These are phyloP conservation scores for Yarrowia osloensis DNA, from an alignment of 805 yeast genomes.

Conservation along the genomic window DNA sequence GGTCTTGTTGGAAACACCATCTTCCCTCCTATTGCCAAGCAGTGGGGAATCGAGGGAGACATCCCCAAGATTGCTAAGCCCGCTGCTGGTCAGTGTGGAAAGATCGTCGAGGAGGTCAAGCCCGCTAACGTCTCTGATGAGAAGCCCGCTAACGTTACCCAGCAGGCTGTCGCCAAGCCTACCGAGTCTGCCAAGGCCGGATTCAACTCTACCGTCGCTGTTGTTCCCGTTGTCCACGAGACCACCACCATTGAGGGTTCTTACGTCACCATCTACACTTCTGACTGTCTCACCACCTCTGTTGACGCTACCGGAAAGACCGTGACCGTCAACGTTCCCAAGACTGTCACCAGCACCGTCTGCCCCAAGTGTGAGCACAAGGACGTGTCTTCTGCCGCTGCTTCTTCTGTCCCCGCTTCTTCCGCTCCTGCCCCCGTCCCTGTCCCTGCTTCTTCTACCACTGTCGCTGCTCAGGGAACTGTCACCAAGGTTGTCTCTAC, in stretches of 20 bases:
- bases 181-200: not conserved
- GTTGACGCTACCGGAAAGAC: not conserved
- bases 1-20: constrained; percentile 15
- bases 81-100: constrained; percentile 3
- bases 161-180: not conserved
- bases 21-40: constrained; percentile 18
- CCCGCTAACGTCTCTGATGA: not conserved
- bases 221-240: not conserved
- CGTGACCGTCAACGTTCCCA: not conserved
- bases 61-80: not conserved
- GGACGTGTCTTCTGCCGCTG: not conserved
- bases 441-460: not conserved
- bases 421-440: not conserved
- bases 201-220: not conserved
- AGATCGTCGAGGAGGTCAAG: not conserved
- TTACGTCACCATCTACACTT: constrained; percentile 10
- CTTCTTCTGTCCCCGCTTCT: not conserved
- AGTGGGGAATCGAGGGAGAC: not conserved
- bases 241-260: constrained; percentile 4
- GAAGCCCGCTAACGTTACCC: not conserved
- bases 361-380: constrained; percentile 12
- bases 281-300: not conserved
- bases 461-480: not conserved
- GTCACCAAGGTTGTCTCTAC: not conserved
- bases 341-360: constrained; percentile 5